Evolutionary conservation across 495 filamentous ascomycete species (phyloP), one percentile per base, ranked within the genome.

Genomic region (Penicillium daleae): DNA sequence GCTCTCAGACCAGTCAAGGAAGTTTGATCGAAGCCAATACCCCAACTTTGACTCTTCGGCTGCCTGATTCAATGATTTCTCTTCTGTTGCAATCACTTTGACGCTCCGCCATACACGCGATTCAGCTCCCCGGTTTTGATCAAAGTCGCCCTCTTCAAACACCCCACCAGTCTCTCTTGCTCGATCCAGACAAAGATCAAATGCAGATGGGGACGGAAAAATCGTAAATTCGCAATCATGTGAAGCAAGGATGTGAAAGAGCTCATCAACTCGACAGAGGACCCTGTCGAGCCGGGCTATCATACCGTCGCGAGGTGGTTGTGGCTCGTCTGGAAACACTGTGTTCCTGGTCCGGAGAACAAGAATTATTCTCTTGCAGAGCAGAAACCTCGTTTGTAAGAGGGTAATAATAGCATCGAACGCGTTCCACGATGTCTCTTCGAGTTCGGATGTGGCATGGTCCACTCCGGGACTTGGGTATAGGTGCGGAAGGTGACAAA

Each of bases 401-500:
- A 55, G 52, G 31, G 52, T n/a, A 13, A 37, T 33, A 55, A 39
- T 26, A 21, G 52, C 52, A 37, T 55, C 52, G 4, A 35, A 55
- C 2, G 19, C 52, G 3, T 17, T 15, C 52, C 52, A 55, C 8
- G 31, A 35, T 13, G 46, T 27, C 24, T 35, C 52, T 12, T 37
- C 17, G 7, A 55, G 27, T 21, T 55, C n/a, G 19, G 31, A 24
- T 8, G 29, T 21, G 0, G 7, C 6, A 7, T 55, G n/a, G n/a
- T n/a, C n/a, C n/a, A n/a, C n/a, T n/a, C n/a, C 17, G 24, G 31
- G 9, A 12, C 31, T 33, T 37, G 52, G 32, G 19, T 55, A 55
- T 35, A 55, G 32, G n/a, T 55, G 27, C 5, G 52, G 52, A 55
- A 55, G 31, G 24, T 55, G n/a, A 32, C 52, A 55, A 13, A 31